Conservation (phyloP, 306 rosid genomes). For the Trifolium fragiferum region DNA sequence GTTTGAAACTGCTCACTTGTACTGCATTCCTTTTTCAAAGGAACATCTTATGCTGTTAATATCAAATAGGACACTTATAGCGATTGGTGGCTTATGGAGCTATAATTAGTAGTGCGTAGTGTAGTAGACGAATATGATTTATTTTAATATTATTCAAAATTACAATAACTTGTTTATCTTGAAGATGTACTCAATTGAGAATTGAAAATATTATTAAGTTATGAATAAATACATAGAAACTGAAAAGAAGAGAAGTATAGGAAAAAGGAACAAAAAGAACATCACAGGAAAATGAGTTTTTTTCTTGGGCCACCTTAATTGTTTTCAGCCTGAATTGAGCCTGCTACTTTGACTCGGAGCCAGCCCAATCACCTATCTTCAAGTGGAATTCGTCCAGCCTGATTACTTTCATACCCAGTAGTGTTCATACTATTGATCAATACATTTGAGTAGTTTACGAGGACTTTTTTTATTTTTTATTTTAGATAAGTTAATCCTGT, state of each 20-base stretch:
- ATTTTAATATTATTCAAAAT: slow-evolving; percentile 27
- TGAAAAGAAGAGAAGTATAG: slow-evolving; percentile 31
- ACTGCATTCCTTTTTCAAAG: slow-evolving; percentile 31
- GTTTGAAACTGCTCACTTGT: slow-evolving; percentile 47
- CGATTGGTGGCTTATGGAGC: background rate
- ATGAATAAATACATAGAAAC: slow-evolving; percentile 21
- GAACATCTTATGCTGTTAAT: slow-evolving; percentile 14
- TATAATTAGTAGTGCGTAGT: slow-evolving; percentile 9
- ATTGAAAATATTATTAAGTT: slow-evolving; percentile 7
- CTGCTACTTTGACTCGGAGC: background rate
- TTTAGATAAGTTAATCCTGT: slow-evolving; percentile 27
- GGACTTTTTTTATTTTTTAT: background rate
- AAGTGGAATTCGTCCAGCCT: slow-evolving; percentile 3
- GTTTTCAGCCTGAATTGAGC: background rate
- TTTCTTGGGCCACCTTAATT: slow-evolving; percentile 11
- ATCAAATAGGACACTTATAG: slow-evolving; percentile 32
- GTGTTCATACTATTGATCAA: slow-evolving; percentile 21
- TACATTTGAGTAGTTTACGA: slow-evolving; percentile 22
- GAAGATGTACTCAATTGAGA: slow-evolving; percentile 13
- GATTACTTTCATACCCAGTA: slow-evolving; percentile 8
- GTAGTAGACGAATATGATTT: slow-evolving; percentile 11
- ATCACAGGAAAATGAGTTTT: slow-evolving; percentile 27
- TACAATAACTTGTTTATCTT: slow-evolving; percentile 8
- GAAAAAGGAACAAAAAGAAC: slow-evolving; percentile 9
- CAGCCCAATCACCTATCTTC: background rate